Evolutionary conservation across 768 basidiomycete species (phyloP), one percentile per base, ranked within the genome.

Genomic region (Auricularia cornea): DNA sequence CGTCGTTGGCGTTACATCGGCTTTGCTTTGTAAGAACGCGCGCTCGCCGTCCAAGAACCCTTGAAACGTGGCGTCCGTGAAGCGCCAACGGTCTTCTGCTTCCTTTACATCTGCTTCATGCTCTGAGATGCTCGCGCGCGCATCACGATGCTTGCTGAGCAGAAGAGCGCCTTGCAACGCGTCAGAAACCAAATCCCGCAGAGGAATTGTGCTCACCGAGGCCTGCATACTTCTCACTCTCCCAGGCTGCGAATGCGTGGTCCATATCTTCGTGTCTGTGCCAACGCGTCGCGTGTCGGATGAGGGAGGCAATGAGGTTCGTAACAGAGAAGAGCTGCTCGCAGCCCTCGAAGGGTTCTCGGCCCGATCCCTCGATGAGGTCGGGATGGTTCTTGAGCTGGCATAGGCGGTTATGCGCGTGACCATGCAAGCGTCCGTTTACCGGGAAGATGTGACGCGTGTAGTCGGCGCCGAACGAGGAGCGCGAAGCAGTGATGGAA

Each of bases 261-360:
- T 70, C 66, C 16, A 74, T 71, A 0, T 63, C 66, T 41, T 72
- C 70, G 29, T 68, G 69, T 0, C 70, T 67, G 61, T 74, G 73
- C 41, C 72, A 75, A 2, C 40, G 11, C 0, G 67, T 63, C 1
- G 71, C 64, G n/a, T 72, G 66, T 0, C 69, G 63, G 18, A 23
- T 20, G 18, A 48, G 44, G 12, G 23, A 48, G 5, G 60, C 40
- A 16, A 44, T 40, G 10, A 40, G 60, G 26, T 60, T 60, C 2
- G 38, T 38, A 28, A 41, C 29, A 1, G 60, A 60, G 60, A 60
- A 60, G 2, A 60, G 5, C 38, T 44, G 44, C 33, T 60, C 40
- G 18, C 44, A 41, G 35, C 38, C 44, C n/a, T 60, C 38, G 38
- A 60, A 60, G 1, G 33, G 23, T 23, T 60, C 38, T 0, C 38